Evolutionary conservation across 352 stramenopile species (phyloP).

Genomic region (Globisporangium apiculatum): DNA sequence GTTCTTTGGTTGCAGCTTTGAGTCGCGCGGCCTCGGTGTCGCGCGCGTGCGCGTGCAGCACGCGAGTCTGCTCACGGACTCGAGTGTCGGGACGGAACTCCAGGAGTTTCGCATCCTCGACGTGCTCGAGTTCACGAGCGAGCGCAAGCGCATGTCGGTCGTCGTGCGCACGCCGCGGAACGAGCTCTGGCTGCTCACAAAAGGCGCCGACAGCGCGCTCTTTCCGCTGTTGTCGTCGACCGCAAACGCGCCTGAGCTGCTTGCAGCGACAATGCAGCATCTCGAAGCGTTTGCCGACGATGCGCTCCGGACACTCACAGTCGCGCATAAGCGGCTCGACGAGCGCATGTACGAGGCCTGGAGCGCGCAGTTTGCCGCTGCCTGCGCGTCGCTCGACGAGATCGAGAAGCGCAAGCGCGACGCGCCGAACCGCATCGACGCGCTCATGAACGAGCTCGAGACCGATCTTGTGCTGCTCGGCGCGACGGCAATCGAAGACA

Average conservation of each 20-base stretch:
- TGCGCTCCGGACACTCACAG: slow-evolving; percentile 72
- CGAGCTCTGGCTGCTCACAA: slow-evolving; percentile 62
- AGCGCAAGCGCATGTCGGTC: slow-evolving; percentile 98
- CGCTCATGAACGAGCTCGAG: slow-evolving; percentile 57
- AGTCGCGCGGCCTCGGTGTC: slow-evolving; percentile 19
- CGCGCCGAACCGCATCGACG: slow-evolving; percentile 39
- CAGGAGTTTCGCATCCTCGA: slow-evolving; percentile 57
- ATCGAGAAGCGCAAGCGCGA: slow-evolving; percentile 25
- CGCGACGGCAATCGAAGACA: slow-evolving; percentile 95
- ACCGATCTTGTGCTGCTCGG: slow-evolving; percentile 75
- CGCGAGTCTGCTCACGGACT: neutral
- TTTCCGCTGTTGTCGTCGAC: slow-evolving; percentile 32
- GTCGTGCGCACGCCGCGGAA: slow-evolving; percentile 64
- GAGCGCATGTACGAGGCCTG: slow-evolving; percentile 39
- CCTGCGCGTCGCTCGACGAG: slow-evolving; percentile 30
- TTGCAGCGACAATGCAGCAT: slow-evolving; percentile 24
- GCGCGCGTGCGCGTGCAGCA: slow-evolving; percentile 15
- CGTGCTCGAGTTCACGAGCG: slow-evolving; percentile 84
- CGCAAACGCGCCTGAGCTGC: slow-evolving; percentile 9
- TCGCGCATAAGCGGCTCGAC: slow-evolving; percentile 45
- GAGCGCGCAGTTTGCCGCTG: slow-evolving; percentile 43
- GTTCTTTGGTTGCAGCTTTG: slow-evolving; percentile 1
- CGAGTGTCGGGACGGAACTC: neutral
- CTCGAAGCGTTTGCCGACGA: slow-evolving; percentile 63
- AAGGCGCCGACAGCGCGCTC: slow-evolving; percentile 85